phyloP scores from a whole-genome alignment of 176 grass and related monocot genomes.

The Oryza nivara region DNA sequence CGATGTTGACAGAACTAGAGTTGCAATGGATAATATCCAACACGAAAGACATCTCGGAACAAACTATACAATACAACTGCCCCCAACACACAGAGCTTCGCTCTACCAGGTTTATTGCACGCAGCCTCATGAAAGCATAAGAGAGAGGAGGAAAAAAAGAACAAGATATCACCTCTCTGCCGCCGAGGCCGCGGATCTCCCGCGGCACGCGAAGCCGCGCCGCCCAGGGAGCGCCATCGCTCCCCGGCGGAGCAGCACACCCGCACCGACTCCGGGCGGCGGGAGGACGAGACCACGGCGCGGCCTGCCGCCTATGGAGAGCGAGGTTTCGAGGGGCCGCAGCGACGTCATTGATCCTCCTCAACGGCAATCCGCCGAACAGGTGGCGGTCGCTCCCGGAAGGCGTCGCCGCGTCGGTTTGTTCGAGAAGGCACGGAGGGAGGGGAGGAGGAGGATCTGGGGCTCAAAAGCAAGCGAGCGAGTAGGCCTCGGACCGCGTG shows the following conservation, averaged over 20 bases:
- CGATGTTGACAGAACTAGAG: not conserved
- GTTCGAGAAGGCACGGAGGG: not conserved
- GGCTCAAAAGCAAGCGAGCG: too few species aligned
- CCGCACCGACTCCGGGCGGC: not conserved
- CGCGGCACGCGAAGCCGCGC: slow-evolving; percentile 38
- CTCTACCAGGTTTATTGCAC: not conserved
- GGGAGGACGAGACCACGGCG: not conserved
- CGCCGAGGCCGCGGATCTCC: slow-evolving; percentile 39
- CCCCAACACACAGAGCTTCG: not conserved
- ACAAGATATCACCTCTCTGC: slow-evolving; percentile 44
- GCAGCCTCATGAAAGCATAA: not conserved
- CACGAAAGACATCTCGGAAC: not conserved
- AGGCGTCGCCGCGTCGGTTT: not conserved
- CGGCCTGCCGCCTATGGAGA: slow-evolving; percentile 5
- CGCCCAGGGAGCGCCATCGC: not conserved
- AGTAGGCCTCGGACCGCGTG: not conserved
- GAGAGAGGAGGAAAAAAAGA: not conserved
- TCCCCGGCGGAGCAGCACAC: not conserved
- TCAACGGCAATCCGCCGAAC: slow-evolving; percentile 37
- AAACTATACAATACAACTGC: not conserved
- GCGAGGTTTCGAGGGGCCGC: slow-evolving; percentile 48
- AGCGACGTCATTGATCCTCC: slow-evolving; percentile 45
- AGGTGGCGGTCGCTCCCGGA: not conserved
- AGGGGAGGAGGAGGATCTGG: not conserved
- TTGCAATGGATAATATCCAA: not conserved